Base-by-base conservation (phyloP, 2,329 filamentous ascomycete genomes). In the Fusarium nanum region DNA sequence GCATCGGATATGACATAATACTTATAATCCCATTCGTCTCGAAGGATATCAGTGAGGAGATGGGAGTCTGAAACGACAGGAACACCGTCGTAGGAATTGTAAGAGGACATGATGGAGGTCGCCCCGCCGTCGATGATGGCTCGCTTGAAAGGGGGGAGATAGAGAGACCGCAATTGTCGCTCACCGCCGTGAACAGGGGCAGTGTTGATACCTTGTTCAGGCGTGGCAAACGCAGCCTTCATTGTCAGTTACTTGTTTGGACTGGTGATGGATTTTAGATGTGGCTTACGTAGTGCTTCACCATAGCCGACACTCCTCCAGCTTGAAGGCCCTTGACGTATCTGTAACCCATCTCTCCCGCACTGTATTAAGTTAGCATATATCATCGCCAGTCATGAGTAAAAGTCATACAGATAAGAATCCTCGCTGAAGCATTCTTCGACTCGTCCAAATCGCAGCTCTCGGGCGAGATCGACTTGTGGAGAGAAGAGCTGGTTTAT, bases 351-450 rank as follows among this genome's bases (percentile, higher is more conserved):
- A 92, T 85, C 75, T 93, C 90, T 6, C 91, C 91, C 4, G 89
- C 79, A 42, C 80, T 83, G 45, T 9, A 46, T 2, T 47, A 7
- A 34, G 41, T 77, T 47, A 74, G 64, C 54, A 60, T 25, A 11
- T 22, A 2, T 3, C 14, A 20, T 14, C 7, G 7, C 14, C 16
- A n/a, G 6, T 3, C 4, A n/a, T 7, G 16, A 5, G 18, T 20
- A 37, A 25, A 34, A 20, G 13, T 10, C 81, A 71, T 66, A 85
- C 67, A 93, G 82, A 72, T 86, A 91, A 1, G 86, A 81, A 68
- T 93, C 92, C 76, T 93, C 92, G 30, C 89, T 87, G 73, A 87
- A 92, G 0, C 88, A 92, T 77, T 93, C 92, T 77, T 93, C 91
- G 4, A 93, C 91, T 71, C 91, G 85, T 30, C 91, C 92, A 72